These are phyloP conservation scores for Fraxinus excelsior DNA, from an alignment of 257 asterid species.

Conservation along the genomic window DNA sequence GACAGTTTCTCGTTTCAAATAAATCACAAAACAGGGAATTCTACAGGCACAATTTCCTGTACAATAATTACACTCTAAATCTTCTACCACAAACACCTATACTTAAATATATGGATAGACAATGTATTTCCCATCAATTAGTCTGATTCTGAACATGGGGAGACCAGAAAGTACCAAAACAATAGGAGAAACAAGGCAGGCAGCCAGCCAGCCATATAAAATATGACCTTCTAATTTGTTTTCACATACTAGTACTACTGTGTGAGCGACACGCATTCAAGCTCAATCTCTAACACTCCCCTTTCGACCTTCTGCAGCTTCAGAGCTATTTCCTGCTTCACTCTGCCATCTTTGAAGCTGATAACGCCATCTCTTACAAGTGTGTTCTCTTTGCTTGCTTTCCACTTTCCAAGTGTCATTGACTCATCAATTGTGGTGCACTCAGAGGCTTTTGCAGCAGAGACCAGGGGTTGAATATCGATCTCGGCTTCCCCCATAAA, in stretches of 20 bases:
- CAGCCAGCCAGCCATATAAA: background rate
- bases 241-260: constrained; percentile 38
- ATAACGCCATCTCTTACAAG: constrained; percentile 56
- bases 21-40: background rate
- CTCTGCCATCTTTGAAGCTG: constrained; percentile 57
- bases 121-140: background rate
- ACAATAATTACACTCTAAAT: too few relatives aligned
- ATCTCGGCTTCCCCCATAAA: constrained; percentile 96
- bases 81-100: too few relatives aligned
- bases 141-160: background rate
- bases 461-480: constrained; percentile 69
- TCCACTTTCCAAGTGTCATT: constrained; percentile 53
- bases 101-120: background rate
- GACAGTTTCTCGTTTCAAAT: background rate
- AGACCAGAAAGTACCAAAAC: background rate
- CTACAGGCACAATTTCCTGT: background rate
- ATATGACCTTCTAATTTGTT: background rate
- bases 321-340: constrained; percentile 71
- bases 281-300: constrained; percentile 82
- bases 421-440: constrained; percentile 39
- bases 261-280: constrained; percentile 87
- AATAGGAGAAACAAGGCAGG: background rate
- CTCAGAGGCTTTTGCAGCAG: constrained; percentile 78
- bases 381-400: constrained; percentile 57
- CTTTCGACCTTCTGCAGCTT: constrained; percentile 82